phyloP scores from a whole-genome alignment of 1,284 basidiomycete species.

The Cutaneotrichosporon cavernicola region DNA sequence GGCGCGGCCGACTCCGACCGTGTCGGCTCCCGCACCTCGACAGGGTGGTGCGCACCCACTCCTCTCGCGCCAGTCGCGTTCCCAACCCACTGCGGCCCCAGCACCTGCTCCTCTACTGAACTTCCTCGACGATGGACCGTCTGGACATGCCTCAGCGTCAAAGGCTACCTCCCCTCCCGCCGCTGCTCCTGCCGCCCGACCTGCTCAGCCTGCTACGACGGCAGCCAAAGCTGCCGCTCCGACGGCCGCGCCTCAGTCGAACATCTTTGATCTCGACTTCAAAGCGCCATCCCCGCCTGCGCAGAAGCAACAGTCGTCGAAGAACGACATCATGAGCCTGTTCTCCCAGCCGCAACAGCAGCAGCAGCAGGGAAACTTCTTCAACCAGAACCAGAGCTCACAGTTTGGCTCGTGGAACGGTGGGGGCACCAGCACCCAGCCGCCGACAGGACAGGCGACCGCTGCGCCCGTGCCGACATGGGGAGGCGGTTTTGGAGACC shows the following conservation, averaged over 20 bases:
- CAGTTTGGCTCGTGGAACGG: constrained; percentile 42
- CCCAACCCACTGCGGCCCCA: constrained; percentile 20
- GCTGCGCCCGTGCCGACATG: constrained; percentile 32
- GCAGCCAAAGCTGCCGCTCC: constrained; percentile 24
- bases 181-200: constrained; percentile 16
- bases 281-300: constrained; percentile 40
- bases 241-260: constrained; percentile 28
- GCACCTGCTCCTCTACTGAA: constrained; percentile 40
- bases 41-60: constrained; percentile 39
- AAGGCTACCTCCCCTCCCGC: constrained; percentile 25
- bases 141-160: constrained; percentile 9
- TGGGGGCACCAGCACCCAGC: constrained; percentile 36
- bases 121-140: constrained; percentile 39
- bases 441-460: constrained; percentile 28
- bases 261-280: constrained; percentile 55
- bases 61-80: constrained; percentile 34
- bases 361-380: constrained; percentile 24
- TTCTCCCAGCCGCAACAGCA: constrained; percentile 39
- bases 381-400: constrained; percentile 22
- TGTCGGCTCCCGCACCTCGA: neutral
- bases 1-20: constrained; percentile 6
- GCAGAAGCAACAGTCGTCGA: constrained; percentile 25
- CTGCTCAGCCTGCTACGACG: constrained; percentile 19
- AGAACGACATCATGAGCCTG: constrained; percentile 54
- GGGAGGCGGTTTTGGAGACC: constrained; percentile 37